Evolutionary conservation across 805 yeast species (phyloP).

Genomic region (Lipomyces yamadae): DNA sequence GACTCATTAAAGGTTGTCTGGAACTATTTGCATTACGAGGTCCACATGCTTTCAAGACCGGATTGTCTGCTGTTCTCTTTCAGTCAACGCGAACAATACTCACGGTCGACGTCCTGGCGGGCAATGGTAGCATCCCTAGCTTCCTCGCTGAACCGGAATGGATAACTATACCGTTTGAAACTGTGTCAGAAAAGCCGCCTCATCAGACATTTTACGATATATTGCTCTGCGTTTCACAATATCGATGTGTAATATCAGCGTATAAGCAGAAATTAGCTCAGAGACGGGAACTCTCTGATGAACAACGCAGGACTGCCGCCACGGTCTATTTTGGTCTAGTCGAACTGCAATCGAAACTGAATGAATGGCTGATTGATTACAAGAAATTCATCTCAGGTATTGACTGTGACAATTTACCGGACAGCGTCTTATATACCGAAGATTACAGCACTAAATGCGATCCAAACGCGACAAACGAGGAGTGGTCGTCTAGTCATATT

Average conservation of each 20-base stretch:
- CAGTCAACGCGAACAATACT: constrained; percentile 8
- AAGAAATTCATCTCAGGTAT: constrained; percentile 1
- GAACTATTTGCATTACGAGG: constrained; percentile 4
- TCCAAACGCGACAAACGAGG: neutral
- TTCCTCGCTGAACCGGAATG: constrained; percentile 16
- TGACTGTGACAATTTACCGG: neutral
- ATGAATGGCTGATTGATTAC: constrained; percentile 8
- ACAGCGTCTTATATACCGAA: neutral
- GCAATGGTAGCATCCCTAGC: neutral
- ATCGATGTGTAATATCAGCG: neutral
- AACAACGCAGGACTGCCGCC: constrained; percentile 4
- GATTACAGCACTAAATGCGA: constrained; percentile 3
- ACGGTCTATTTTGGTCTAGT: constrained; percentile 1
- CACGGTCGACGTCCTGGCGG: neutral
- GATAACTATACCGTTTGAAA: constrained; percentile 12
- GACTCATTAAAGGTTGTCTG: constrained; percentile 8
- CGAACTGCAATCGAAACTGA: neutral
- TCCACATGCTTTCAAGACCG: constrained; percentile 11
- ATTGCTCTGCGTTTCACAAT: constrained; percentile 2
- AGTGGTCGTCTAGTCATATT: constrained; percentile 7
- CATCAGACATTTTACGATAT: constrained; percentile 11
- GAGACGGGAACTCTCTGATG: neutral
- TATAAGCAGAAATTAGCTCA: neutral
- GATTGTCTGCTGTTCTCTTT: constrained; percentile 10
- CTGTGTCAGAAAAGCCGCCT: neutral